These are phyloP conservation scores for Botrytis aclada DNA, from an alignment of 2,329 filamentous ascomycete species.

Conservation along the genomic window DNA sequence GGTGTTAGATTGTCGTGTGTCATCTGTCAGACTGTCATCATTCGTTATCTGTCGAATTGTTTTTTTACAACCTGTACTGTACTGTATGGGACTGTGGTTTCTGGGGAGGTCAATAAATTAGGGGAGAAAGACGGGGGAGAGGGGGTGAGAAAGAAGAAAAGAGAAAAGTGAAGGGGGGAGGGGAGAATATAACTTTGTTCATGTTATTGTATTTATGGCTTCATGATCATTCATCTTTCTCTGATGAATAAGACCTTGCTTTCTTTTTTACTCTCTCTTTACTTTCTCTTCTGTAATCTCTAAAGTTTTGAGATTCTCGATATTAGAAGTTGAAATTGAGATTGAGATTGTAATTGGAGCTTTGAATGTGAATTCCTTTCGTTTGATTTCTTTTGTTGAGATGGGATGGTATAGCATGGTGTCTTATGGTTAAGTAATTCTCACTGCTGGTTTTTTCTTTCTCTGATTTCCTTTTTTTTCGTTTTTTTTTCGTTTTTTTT, in stretches of 20 bases:
- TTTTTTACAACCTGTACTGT: neutral
- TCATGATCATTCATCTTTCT: neutral
- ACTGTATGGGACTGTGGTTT: too few species aligned
- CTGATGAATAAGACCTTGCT: too few species aligned
- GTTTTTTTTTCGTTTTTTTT: accelerated
- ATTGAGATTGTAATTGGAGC: neutral
- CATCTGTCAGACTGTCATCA: too few species aligned
- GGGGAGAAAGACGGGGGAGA: too few species aligned
- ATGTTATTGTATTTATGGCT: neutral
- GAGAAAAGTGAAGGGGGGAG: neutral
- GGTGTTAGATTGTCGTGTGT: neutral
- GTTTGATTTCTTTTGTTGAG: neutral
- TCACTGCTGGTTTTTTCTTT: neutral
- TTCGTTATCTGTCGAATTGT: too few species aligned
- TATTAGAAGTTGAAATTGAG: neutral
- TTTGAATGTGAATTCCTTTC: neutral
- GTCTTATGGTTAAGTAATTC: neutral
- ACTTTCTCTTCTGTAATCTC: neutral
- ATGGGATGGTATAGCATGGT: neutral
- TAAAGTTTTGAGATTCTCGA: neutral
- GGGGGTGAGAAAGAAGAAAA: neutral
- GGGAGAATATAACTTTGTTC: neutral
- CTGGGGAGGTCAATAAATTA: neutral
- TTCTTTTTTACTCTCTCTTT: neutral
- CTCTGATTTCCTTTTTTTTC: too few species aligned